Conservation (phyloP, 2,329 filamentous ascomycete species). For the Calcarisporium arbuscula region DNA sequence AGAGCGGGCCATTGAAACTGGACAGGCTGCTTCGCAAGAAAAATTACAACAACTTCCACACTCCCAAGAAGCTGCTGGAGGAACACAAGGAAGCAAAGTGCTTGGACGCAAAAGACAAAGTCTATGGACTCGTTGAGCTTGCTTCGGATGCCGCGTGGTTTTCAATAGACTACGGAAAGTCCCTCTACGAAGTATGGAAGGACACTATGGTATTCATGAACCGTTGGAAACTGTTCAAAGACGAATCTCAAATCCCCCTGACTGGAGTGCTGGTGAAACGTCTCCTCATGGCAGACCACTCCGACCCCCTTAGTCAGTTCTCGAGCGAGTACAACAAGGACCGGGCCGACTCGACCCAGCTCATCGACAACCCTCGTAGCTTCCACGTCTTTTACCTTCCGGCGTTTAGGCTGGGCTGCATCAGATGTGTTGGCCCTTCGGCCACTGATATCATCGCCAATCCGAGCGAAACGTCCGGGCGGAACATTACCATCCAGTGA, state of each 20-base stretch:
- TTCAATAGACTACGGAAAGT: slow-evolving; percentile 17
- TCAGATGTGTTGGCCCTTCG: too few species aligned
- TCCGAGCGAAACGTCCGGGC: too few species aligned
- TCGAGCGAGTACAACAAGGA: too few species aligned
- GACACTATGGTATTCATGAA: slow-evolving; percentile 15
- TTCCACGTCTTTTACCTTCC: too few species aligned
- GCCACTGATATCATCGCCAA: too few species aligned
- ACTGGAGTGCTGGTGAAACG: too few species aligned
- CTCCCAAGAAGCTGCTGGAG: slow-evolving; percentile 8
- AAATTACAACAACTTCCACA: slow-evolving; percentile 10
- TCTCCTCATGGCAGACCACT: too few species aligned
- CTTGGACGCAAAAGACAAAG: slow-evolving; percentile 18
- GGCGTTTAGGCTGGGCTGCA: too few species aligned
- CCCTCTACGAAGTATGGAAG: slow-evolving; percentile 16
- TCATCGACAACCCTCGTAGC: too few species aligned
- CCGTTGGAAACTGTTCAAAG: slow-evolving; percentile 1
- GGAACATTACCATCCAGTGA: not conserved
- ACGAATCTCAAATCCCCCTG: not conserved
- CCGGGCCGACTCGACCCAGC: too few species aligned
- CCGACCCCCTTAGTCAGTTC: too few species aligned
- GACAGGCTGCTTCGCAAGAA: slow-evolving; percentile 6
- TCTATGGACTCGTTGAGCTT: slow-evolving; percentile 18
- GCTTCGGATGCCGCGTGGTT: slow-evolving; percentile 11
- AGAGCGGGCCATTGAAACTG: slow-evolving; percentile 7
- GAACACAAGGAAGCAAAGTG: slow-evolving; percentile 7